Evolutionary conservation across 2,329 filamentous ascomycete species (phyloP), one percentile per base, ranked within the genome.

Genomic region (Penicillium sp.): DNA sequence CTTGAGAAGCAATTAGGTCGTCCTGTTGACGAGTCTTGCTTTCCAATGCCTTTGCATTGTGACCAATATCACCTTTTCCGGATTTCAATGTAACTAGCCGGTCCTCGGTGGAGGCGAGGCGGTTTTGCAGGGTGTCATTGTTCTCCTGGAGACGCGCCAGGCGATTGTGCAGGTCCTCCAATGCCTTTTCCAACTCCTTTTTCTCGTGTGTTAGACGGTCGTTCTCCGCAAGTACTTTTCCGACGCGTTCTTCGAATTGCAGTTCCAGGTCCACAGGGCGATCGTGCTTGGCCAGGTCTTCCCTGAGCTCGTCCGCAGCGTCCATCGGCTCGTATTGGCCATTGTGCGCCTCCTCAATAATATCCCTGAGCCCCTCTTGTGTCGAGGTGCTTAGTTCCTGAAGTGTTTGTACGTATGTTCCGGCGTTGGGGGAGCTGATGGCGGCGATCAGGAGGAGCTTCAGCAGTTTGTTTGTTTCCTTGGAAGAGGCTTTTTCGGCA

Each of bases 1-100:
- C 89, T 64, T 91, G 84, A 25, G 80, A 82, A 39, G 86, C 85
- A 67, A 92, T 92, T 49, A 91, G 78, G 57, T 87, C 82, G 70
- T 90, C 87, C 66, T 89, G 86, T 65, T 91, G 75, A 34, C 74
- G 71, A 5, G 75, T 87, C 79, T 64, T 88, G 75, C 58, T 80
- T 73, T 73, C 74, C 36, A 77, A 58, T 2, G 72, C 72, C 62
- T 73, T 76, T 50, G 70, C 71, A 60, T 73, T 75, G 76, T 81
- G 69, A 76, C 83, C 71, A 77, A 72, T 57, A 44, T 77, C 76
- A 10, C 74, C 76, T 52, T 78, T 76, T 16, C 76, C 77, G n/a
- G 77, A 78, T 54, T 77, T 75, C 78, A 72, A 78, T 74, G 69
- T 84, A 76, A 76, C 84, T 75, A 72, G 78, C 64, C 70, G 79